Base-by-base conservation (phyloP, 331 rosid species). In the Quercus lobata region DNA sequence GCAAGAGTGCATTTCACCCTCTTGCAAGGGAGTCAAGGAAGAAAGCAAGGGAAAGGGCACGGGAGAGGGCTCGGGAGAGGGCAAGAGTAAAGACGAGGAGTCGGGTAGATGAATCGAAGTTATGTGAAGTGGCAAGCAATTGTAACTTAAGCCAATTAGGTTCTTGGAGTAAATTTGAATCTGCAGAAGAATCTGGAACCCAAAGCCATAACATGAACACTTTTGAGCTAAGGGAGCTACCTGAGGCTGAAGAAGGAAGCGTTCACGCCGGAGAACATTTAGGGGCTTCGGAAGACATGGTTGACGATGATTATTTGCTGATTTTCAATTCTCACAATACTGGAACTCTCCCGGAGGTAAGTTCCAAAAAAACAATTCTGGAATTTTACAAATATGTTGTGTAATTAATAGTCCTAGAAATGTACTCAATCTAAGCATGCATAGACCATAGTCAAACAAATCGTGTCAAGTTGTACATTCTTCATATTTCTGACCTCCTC, bases 1-100 rank as follows among this genome's bases (percentile, higher is more conserved):
- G 91, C 66, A 90, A 77, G 79, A 74, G 81, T 74, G 78, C 84
- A 56, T 74, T 86, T 77, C 83, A 85, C 75, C 85, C 88, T 30
- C 76, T 60, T 12, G 83, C 85, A 3, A 95, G 72, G 65, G 96
- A 84, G 75, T 81, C 88, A 1, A 94, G 97, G 81, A 91, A 86
- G 30, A 87, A 69, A 69, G 98, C 98, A 1, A 93, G 99, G 76
- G 97, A 76, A 69, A 90, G 93, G 53, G 98, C 98, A 0, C 83
- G 95, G 56, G 89, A 89, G 57, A 90, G 93, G 53, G 98, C 98
- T 0, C 83, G 95, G 56, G 89, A 89, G 57, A 83, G 98, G 52
- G 88, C 98, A 1, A 72, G 57, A 73, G 88, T 85, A 69, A 91
- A 84, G 46, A 41, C 0, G 46, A 41, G 12, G 46, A 8, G 46